Percentiles rank a stretch among this genome's conserved stretches.
Evolutionary conservation across 352 stramenopile species (phyloP).

Genomic region (Globisporangium cylindrosporum): DNA sequence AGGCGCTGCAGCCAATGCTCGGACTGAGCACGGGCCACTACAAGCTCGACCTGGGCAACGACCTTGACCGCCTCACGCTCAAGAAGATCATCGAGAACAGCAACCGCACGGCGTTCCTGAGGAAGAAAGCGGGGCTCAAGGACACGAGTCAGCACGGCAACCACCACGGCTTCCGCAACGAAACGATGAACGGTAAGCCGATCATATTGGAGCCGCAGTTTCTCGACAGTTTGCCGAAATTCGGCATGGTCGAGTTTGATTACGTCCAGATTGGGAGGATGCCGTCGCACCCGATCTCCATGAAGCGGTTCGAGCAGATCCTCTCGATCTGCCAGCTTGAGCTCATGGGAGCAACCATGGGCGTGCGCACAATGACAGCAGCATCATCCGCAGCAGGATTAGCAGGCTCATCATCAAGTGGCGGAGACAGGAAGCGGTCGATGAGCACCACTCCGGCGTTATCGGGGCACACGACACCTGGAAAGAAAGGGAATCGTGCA

Average conservation of each 20-base stretch:
- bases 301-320: conserved; percentile 66
- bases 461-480: not conserved
- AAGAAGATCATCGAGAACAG: conserved; percentile 78
- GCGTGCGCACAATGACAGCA: conserved; percentile 15
- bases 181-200: conserved; percentile 66
- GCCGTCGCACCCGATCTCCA: conserved; percentile 41
- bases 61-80: conserved; percentile 60
- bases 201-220: conserved; percentile 52
- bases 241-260: conserved; percentile 74
- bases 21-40: conserved; percentile 65
- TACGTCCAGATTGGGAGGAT: conserved; percentile 58
- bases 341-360: conserved; percentile 42
- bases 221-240: conserved; percentile 61
- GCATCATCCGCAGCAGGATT: not conserved
- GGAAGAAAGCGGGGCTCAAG: conserved; percentile 58
- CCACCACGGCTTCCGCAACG: conserved; percentile 76
- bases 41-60: conserved; percentile 58
- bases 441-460: conserved; percentile 5
- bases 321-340: conserved; percentile 54
- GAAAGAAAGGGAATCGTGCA: not conserved
- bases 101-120: conserved; percentile 71
- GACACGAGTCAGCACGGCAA: conserved; percentile 76
- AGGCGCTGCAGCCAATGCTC: conserved; percentile 61
- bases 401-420: not conserved
- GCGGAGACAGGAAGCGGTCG: not conserved